Percentiles rank a stretch among this genome's conserved stretches.
Conservation (phyloP, 768 basidiomycete species). For the Symmetrospora coprosmae region DNA sequence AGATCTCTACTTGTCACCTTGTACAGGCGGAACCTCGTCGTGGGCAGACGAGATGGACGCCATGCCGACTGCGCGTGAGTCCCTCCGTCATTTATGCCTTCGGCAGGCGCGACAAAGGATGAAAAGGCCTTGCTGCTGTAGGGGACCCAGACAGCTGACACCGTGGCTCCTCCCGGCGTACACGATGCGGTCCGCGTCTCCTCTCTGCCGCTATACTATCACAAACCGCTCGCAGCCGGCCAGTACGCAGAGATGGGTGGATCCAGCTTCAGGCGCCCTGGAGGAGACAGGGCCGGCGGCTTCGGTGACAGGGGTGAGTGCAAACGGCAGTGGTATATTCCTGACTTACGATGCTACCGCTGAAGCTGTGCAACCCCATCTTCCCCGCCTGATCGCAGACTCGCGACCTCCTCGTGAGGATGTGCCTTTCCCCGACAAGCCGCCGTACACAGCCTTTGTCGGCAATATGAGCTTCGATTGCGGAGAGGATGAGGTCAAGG, state of each 20-base stretch:
- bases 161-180: neutral
- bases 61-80: slow-evolving; percentile 83
- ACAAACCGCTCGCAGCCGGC: neutral
- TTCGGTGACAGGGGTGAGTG: neutral
- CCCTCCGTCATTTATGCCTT: neutral
- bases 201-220: neutral
- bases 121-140: neutral
- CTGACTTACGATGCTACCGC: neutral
- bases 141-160: neutral
- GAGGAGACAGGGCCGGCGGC: neutral
- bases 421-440: slow-evolving; percentile 81
- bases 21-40: slow-evolving; percentile 39
- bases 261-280: neutral
- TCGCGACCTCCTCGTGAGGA: slow-evolving; percentile 58
- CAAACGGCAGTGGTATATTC: neutral
- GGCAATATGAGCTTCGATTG: slow-evolving; percentile 92
- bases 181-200: neutral
- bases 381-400: slow-evolving; percentile 6
- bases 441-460: slow-evolving; percentile 92
- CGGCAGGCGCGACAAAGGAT: neutral
- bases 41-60: slow-evolving; percentile 99
- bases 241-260: neutral
- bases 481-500: slow-evolving; percentile 62
- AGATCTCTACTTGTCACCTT: neutral
- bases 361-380: neutral